A percentile compares a stretch with the other conserved stretches of the same genome.
Conservation (phyloP, 495 filamentous ascomycete species). For the Massariosphaeria phaeospora region DNA sequence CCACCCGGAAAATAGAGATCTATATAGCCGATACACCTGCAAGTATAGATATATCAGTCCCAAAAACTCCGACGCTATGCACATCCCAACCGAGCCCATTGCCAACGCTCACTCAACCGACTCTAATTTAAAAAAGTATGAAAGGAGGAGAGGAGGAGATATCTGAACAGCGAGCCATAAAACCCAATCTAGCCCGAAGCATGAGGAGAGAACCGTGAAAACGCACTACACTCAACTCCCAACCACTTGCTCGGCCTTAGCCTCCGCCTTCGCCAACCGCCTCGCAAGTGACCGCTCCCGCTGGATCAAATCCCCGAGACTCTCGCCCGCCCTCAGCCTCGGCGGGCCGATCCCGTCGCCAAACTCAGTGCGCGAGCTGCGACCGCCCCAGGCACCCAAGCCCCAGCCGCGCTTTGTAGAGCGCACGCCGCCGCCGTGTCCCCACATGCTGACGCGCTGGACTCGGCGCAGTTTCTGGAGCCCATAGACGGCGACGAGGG, state of each 20-base stretch:
- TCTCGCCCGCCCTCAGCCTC: constrained; percentile 11
- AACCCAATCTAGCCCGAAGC: too few relatives aligned
- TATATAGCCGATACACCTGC: too few relatives aligned
- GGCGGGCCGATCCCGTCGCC: constrained; percentile 12
- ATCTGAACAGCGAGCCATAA: too few relatives aligned
- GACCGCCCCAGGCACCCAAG: constrained; percentile 15
- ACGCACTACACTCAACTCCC: background rate
- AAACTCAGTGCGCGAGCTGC: background rate
- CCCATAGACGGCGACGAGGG: constrained; percentile 72
- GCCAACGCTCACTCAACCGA: too few relatives aligned
- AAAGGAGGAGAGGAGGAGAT: too few relatives aligned
- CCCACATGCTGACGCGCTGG: constrained; percentile 84
- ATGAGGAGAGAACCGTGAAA: background rate
- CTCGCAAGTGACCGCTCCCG: constrained; percentile 17
- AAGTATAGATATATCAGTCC: too few relatives aligned
- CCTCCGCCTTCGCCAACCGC: constrained; percentile 24
- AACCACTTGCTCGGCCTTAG: constrained; percentile 10
- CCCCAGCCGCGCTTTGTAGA: constrained; percentile 11
- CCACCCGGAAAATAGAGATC: too few relatives aligned
- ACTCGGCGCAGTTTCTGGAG: constrained; percentile 76
- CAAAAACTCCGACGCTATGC: too few relatives aligned
- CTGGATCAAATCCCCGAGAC: constrained; percentile 13
- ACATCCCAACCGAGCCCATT: too few relatives aligned
- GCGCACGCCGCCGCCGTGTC: constrained; percentile 19
- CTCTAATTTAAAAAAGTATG: too few relatives aligned